Conservation (phyloP, 345 rosid species). For the Sisymbrium altissimum region DNA sequence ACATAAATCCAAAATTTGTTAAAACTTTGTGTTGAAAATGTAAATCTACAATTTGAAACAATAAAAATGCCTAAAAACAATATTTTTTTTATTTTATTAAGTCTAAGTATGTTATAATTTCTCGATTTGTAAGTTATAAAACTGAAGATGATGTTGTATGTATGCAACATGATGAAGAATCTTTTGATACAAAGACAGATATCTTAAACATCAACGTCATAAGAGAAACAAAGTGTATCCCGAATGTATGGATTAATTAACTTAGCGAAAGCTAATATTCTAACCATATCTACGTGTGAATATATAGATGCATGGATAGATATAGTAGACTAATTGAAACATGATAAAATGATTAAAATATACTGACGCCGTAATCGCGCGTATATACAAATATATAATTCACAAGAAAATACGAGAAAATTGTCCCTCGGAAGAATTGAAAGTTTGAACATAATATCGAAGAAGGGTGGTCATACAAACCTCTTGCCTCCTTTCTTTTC, state of each 20-base stretch:
- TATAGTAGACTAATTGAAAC: background rate
- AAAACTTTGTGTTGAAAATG: too few relatives aligned
- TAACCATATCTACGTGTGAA: background rate
- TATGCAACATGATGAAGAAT: background rate
- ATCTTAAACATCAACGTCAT: background rate
- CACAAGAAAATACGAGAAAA: background rate
- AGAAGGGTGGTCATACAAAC: conserved; percentile 16
- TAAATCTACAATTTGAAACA: too few relatives aligned
- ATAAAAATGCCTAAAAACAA: background rate
- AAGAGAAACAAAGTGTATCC: background rate
- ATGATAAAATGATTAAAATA: background rate
- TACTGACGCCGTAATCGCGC: background rate
- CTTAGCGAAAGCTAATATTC: background rate
- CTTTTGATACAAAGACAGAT: background rate
- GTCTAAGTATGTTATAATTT: background rate
- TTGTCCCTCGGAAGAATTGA: background rate
- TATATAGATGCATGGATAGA: background rate
- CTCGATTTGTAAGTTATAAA: background rate
- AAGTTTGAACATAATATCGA: conserved; percentile 10
- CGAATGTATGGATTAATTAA: background rate
- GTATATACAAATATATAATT: background rate
- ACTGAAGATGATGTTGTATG: background rate
- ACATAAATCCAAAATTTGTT: background rate
- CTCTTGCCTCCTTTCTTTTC: conserved; percentile 19
- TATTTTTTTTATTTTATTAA: too few relatives aligned